phyloP scores from a whole-genome alignment of 176 grass and related monocot genomes.

The Carex myosuroides region DNA sequence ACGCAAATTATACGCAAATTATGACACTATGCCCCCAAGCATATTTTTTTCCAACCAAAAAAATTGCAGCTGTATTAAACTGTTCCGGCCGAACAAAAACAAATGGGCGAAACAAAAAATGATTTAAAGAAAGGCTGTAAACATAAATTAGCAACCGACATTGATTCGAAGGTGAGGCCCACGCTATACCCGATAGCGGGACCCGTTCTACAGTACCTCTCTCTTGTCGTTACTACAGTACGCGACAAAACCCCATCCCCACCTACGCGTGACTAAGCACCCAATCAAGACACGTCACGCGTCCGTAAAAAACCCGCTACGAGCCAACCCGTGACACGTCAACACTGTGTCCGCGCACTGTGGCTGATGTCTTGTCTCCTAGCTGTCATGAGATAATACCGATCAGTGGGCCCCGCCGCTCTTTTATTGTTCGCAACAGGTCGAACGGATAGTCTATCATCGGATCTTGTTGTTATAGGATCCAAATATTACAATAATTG shows the following conservation, averaged over 20 bases:
- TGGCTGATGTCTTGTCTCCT: constrained; percentile 18
- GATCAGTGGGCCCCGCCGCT: neutral
- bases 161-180: constrained; percentile 8
- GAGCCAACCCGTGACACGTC: constrained; percentile 13
- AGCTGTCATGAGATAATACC: constrained; percentile 6
- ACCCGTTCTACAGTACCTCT: neutral
- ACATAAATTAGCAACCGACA: constrained; percentile 10
- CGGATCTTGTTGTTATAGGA: neutral
- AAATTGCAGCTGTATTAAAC: neutral
- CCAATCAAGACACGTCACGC: neutral
- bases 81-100: neutral
- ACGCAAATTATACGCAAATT: too few species aligned
- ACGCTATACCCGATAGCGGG: neutral
- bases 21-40: neutral
- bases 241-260: neutral
- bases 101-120: neutral
- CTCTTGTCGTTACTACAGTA: neutral
- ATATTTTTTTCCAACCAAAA: neutral
- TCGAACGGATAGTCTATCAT: neutral
- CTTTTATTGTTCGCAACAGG: neutral
- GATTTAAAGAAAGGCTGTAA: neutral
- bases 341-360: neutral
- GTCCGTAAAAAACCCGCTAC: neutral
- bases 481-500: neutral
- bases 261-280: neutral